Percentiles rank a stretch among this genome's conserved stretches.
phyloP scores from a whole-genome alignment of 2,329 filamentous ascomycete species.

The Aspergillus fischeri region DNA sequence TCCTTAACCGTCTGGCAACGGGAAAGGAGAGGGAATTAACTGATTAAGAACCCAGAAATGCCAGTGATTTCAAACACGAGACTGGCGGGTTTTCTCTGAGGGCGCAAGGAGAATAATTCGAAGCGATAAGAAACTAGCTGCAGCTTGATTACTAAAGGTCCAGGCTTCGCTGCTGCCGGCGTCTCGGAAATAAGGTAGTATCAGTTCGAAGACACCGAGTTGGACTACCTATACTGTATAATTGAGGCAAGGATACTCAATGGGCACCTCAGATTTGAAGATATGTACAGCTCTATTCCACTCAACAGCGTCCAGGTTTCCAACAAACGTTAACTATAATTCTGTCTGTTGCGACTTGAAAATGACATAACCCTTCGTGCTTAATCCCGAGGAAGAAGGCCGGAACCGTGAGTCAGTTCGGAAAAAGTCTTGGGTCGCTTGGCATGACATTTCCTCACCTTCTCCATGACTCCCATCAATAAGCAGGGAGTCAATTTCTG shows the following conservation, averaged over 20 bases:
- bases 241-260: not conserved
- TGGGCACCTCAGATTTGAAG: not conserved
- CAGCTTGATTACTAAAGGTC: not conserved
- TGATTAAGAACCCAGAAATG: not conserved
- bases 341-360: not conserved
- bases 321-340: not conserved
- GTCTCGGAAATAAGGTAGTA: not conserved
- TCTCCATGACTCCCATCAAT: not conserved
- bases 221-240: not conserved
- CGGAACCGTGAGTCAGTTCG: not conserved
- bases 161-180: not conserved
- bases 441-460: not conserved
- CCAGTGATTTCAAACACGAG: not conserved
- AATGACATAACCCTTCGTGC: not conserved
- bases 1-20: slow-evolving; percentile 14
- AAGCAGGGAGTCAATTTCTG: not conserved
- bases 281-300: not conserved
- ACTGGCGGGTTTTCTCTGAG: not conserved
- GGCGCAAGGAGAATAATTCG: not conserved
- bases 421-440: not conserved
- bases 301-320: not conserved
- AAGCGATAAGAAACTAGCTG: not conserved
- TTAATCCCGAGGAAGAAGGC: not conserved
- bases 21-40: not conserved
- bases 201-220: not conserved